A percentile compares a stretch with the other conserved stretches of the same genome.
phyloP scores from a whole-genome alignment of 2,329 filamentous ascomycete species.

The Grosmannia huntii region DNA sequence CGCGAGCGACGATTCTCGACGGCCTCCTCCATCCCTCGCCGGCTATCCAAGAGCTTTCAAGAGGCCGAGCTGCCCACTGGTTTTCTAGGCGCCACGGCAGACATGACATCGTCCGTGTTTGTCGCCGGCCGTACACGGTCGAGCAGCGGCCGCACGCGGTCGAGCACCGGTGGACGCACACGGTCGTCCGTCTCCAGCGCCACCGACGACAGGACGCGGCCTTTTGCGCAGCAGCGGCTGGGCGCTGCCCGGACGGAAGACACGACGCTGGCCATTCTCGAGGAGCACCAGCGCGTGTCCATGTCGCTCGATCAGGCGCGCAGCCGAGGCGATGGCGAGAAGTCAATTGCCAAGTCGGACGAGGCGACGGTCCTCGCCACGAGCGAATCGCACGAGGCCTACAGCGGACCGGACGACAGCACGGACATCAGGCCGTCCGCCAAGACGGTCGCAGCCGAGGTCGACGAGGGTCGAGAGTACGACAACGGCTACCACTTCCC shows the following conservation, averaged over 20 bases:
- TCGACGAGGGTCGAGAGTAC: conserved; percentile 23
- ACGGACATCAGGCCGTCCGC: not conserved
- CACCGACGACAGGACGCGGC: not conserved
- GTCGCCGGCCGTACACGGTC: conserved; percentile 7
- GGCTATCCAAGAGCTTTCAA: conserved; percentile 22
- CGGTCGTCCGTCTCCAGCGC: conserved; percentile 6
- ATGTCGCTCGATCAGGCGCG: not conserved
- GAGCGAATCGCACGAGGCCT: not conserved
- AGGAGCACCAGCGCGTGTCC: not conserved
- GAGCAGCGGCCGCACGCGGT: conserved; percentile 4
- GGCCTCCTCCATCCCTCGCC: conserved; percentile 4
- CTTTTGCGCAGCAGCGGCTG: not conserved
- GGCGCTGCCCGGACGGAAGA: not conserved
- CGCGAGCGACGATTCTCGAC: conserved; percentile 2
- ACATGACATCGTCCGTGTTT: conserved; percentile 28
- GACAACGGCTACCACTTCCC: conserved; percentile 56
- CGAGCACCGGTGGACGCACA: conserved; percentile 4
- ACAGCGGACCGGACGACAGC: not conserved
- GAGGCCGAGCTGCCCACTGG: conserved; percentile 33
- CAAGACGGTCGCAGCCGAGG: not conserved
- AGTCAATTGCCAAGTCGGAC: not conserved
- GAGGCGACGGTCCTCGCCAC: not conserved
- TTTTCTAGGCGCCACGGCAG: conserved; percentile 33
- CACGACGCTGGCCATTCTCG: conserved; percentile 3
- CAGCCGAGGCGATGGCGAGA: not conserved